Evolutionary conservation across 495 filamentous ascomycete species (phyloP).

Genomic region (Geopyxis carbonaria): DNA sequence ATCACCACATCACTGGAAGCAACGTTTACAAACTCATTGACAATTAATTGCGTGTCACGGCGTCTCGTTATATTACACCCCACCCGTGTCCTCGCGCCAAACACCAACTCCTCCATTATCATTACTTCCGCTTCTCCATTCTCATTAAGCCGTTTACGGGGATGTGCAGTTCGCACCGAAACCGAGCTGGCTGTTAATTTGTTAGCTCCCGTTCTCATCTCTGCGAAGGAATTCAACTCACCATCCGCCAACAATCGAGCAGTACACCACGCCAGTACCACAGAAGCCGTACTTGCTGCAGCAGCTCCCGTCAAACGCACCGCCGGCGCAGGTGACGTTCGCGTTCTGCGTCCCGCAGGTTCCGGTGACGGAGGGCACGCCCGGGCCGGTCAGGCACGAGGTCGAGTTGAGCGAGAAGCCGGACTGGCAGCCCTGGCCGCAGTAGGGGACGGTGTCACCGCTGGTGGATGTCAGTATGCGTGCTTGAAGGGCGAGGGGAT

Average conservation of each 20-base stretch:
- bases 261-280: not conserved
- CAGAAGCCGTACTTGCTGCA: constrained; percentile 6
- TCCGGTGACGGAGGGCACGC: not conserved
- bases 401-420: not conserved
- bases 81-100: too few species aligned
- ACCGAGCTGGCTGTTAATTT: too few species aligned
- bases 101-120: too few species aligned
- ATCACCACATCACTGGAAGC: too few species aligned
- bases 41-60: too few species aligned
- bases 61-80: too few species aligned
- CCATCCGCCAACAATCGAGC: constrained; percentile 3
- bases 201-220: too few species aligned
- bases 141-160: too few species aligned
- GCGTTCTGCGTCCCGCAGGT: not conserved
- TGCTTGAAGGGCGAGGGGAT: not conserved
- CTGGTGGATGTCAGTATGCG: not conserved
- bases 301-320: not conserved
- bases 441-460: not conserved
- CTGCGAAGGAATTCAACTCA: too few species aligned
- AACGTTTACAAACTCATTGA: too few species aligned
- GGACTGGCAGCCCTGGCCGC: constrained; percentile 1
- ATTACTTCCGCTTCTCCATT: too few species aligned
- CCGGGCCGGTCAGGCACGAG: not conserved
- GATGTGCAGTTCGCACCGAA: too few species aligned
- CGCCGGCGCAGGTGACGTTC: constrained; percentile 1